Base-by-base conservation (phyloP, 2,329 filamentous ascomycete species). In the Xylaria arbuscula region DNA sequence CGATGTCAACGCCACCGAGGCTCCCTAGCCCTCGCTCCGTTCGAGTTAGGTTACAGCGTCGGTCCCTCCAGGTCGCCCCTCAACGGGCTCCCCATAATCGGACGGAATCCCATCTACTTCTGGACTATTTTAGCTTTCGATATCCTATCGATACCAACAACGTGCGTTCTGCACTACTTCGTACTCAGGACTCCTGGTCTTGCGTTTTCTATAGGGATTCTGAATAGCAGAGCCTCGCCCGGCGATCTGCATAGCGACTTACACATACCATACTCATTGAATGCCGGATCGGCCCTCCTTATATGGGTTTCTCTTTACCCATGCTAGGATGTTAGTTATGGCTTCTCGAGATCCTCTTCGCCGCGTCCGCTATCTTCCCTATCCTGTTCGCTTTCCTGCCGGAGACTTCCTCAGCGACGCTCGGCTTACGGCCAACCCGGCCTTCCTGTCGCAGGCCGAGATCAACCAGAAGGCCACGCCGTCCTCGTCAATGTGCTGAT, bases 51-150 rank as follows among this genome's bases (percentile, higher is more conserved):
- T 1, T 89, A 89, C 69, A 89, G 90, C 13, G 79, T 89, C 17
- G 90, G 90, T 0, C 90, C 90, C 0, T 78, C 93, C 28, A 92
- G 88, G 79, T 88, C 88, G 0, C 91, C 91, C 0, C 78, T 93
- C 50, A 87, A 84, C 57, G 91, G 93, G 79, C 87, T 93, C 24
- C 89, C 90, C 0, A 76, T 84, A 54, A 85, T 93, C 59, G 91
- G 91, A 2, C 84, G 91, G 7, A 92, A 90, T 73, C 87, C 88
- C 0, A 86, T 90, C 6, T 93, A 93, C 78, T 86, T 91, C 42
- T 77, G 87, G 71, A 90, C 90, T 10, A 90, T 93, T 81, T 86
- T 86, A 66, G 81, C 93, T 34, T 93, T 92, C 76, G 87, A 91
- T 57, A 84, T 92, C 68, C 78, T 93, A 11, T 88, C 86, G 6